phyloP scores from a whole-genome alignment of 2,329 filamentous ascomycete genomes.

The Scedosporium apiospermum region DNA sequence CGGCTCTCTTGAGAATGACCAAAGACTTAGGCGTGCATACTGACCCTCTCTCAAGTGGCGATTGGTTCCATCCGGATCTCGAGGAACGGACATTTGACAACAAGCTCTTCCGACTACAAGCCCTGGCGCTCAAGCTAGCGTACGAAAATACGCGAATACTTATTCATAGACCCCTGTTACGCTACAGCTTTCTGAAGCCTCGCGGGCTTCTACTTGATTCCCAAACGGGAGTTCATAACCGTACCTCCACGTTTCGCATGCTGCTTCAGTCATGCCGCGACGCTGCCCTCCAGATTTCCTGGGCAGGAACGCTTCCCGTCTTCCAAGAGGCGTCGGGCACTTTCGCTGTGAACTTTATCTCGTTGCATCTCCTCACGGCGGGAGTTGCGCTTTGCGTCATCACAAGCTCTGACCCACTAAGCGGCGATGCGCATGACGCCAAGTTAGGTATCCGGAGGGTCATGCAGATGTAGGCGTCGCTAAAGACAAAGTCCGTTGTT shows the following conservation, averaged over 20 bases:
- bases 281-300: conserved; percentile 15
- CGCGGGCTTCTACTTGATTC: background rate
- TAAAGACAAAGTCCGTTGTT: conserved; percentile 13
- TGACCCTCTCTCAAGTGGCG: background rate
- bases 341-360: conserved; percentile 15
- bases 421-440: conserved; percentile 10
- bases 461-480: conserved; percentile 14
- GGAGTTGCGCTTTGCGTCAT: conserved; percentile 16
- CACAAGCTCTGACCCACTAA: conserved; percentile 13
- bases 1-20: background rate
- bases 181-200: conserved; percentile 5
- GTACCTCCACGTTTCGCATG: conserved; percentile 3
- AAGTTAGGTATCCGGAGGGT: conserved; percentile 14
- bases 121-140: conserved; percentile 20
- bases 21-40: background rate
- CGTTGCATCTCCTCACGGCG: conserved; percentile 16
- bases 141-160: conserved; percentile 24
- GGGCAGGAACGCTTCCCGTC: conserved; percentile 2
- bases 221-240: background rate
- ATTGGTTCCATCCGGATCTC: background rate
- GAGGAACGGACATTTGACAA: conserved; percentile 1
- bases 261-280: conserved; percentile 11
- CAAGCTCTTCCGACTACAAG: conserved; percentile 19
- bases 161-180: conserved; percentile 14
- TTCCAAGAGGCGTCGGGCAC: conserved; percentile 13